Conservation (phyloP, 2,329 filamentous ascomycete genomes). For the Diaporthe sp. region DNA sequence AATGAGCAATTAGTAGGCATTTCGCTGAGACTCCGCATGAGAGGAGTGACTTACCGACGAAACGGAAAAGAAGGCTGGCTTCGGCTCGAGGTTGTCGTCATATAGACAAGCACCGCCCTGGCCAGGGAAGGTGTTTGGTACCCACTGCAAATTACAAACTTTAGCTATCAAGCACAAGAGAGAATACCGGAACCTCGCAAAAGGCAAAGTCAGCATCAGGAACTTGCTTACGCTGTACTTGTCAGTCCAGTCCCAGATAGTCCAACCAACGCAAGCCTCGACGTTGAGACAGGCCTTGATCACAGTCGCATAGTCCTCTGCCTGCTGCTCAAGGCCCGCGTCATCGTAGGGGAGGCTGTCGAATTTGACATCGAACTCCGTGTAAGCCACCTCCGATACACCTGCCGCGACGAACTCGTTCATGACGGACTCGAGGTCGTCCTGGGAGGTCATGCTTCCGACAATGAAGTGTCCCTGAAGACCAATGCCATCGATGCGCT, state of each 20-base stretch:
- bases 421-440: conserved; percentile 59
- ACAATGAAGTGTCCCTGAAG: conserved; percentile 72
- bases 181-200: too few relatives aligned
- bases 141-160: conserved; percentile 44
- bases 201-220: too few relatives aligned
- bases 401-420: conserved; percentile 62
- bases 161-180: not conserved
- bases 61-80: conserved; percentile 53
- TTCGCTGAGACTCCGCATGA: too few relatives aligned
- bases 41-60: not conserved
- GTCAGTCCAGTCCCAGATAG: conserved; percentile 57
- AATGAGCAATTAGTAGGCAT: not conserved
- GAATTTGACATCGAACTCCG: conserved; percentile 71
- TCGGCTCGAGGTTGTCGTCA: conserved; percentile 50
- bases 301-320: conserved; percentile 57
- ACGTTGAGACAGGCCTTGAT: conserved; percentile 52
- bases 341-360: conserved; percentile 52
- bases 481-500: conserved; percentile 72
- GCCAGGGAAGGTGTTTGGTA: conserved; percentile 52
- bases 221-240: conserved; percentile 41
- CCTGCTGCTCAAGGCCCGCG: conserved; percentile 58
- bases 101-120: conserved; percentile 53
- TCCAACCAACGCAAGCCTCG: conserved; percentile 55
- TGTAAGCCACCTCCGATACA: conserved; percentile 68
- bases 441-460: conserved; percentile 60